Percentiles rank a stretch among this genome's conserved stretches.
These are phyloP conservation scores for Ophiosphaerella korrae DNA, from an alignment of 2,329 filamentous ascomycete genomes.

Conservation along the genomic window DNA sequence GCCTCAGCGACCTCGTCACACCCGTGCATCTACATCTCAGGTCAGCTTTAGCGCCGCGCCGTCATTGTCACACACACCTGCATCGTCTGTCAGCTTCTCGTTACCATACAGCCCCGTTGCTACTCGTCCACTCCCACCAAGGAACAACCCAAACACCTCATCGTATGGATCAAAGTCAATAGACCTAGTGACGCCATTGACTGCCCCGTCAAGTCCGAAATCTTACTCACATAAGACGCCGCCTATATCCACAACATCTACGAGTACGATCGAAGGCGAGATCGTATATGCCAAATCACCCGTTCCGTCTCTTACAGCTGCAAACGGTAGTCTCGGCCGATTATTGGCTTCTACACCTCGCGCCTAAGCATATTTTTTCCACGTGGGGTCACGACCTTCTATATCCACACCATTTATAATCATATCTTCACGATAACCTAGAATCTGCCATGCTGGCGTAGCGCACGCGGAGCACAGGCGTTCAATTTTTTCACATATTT, in stretches of 20 bases:
- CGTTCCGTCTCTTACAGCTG: constrained; percentile 38
- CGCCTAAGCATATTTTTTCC: background rate
- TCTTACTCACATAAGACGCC: constrained; percentile 41
- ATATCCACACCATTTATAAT: background rate
- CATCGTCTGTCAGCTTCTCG: constrained; percentile 53
- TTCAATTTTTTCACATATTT: background rate
- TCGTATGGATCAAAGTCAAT: constrained; percentile 50
- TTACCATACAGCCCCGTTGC: constrained; percentile 48
- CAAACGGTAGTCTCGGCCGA: constrained; percentile 46
- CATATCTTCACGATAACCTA: background rate
- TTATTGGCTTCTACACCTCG: constrained; percentile 39
- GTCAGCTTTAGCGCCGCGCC: constrained; percentile 47
- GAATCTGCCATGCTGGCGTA: constrained; percentile 1
- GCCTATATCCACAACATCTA: constrained; percentile 40
- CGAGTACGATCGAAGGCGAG: constrained; percentile 44
- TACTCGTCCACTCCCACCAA: constrained; percentile 46
- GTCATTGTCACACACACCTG: constrained; percentile 54
- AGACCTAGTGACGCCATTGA: constrained; percentile 52
- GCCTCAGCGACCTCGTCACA: constrained; percentile 41
- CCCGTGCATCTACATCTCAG: constrained; percentile 42
- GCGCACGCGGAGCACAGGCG: constrained; percentile 1
- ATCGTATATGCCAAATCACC: constrained; percentile 45
- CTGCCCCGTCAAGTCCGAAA: constrained; percentile 41
- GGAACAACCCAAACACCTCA: constrained; percentile 46
- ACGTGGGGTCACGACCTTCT: background rate